Evolutionary conservation across 2,329 filamentous ascomycete genomes (phyloP), one percentile per base, ranked within the genome.

Genomic region (Colletotrichum limetticola): DNA sequence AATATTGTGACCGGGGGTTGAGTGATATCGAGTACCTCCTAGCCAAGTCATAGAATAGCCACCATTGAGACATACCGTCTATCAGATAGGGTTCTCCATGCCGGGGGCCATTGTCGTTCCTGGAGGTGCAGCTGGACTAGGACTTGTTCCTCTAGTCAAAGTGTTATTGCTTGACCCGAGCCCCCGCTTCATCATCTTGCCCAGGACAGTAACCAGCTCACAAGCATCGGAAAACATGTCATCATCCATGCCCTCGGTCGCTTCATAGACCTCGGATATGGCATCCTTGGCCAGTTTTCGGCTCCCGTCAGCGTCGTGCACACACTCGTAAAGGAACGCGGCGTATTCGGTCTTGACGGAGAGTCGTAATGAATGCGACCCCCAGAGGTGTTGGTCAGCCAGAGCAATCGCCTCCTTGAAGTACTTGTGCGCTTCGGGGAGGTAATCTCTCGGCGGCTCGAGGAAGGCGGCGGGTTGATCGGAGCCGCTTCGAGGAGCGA

Each of bases 171-270:
- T 82, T 3, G 83, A 81, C 5, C 82, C 84, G 3, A 91, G 80
- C 1, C 93, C 93, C 62, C 95, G 90, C 83, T 93, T 95, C 89
- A 95, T 94, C 92, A 98, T 97, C 78, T 92, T 94, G 7, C 94
- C 95, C 1, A 98, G 83, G 0, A 97, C 92, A 1, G 93, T 93
- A 9, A 98, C 95, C 14, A 98, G 88, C 78, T 96, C 93, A 71
- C 95, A 95, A 0, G 95, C 95, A 81, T 98, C 97, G 76, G 93
- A 91, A 80, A 98, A 99, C 86, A 97, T 97, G 76, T 97, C 95
- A 78, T 98, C 95, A 72, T 97, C 94, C 91, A 98, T 96, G 24
- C 94, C 94, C 82, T 98, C 95, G 66, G 93, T 91, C 1, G 95
- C 95, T 70, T 95, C 93, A 80, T 98, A 98, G 1, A 98, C 96